These are phyloP conservation scores for Skeletonema costatum DNA, from an alignment of 108 stramenopile genomes.

Conservation along the genomic window DNA sequence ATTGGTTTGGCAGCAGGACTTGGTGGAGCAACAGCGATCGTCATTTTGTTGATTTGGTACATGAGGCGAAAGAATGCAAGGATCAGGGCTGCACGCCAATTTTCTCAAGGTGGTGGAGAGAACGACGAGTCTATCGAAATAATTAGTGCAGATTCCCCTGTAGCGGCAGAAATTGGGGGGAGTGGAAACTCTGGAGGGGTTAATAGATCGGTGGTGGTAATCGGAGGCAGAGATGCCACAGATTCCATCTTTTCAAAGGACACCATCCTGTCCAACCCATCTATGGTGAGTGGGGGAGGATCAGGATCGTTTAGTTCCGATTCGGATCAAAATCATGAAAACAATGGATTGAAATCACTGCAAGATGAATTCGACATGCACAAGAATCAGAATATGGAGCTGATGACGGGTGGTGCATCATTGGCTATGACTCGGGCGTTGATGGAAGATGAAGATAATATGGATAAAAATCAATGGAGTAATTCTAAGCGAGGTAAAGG, in stretches of 20 bases:
- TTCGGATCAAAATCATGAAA: constrained; percentile 49
- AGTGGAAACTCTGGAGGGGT: neutral
- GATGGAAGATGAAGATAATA: constrained; percentile 63
- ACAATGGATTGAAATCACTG: constrained; percentile 26
- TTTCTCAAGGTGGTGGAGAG: neutral
- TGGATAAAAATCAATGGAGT: constrained; percentile 28
- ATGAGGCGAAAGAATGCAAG: constrained; percentile 11
- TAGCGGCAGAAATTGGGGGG: neutral
- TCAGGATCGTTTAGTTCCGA: constrained; percentile 48
- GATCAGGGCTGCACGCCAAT: neutral
- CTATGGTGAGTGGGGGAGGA: constrained; percentile 53
- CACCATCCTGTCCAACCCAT: constrained; percentile 58
- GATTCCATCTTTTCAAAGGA: constrained; percentile 8
- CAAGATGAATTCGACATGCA: constrained; percentile 86
- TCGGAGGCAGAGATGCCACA: neutral
- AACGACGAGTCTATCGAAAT: neutral
- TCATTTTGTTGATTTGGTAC: constrained; percentile 12
- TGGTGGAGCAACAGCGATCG: constrained; percentile 15
- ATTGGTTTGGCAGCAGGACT: constrained; percentile 36
- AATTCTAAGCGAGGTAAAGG: constrained; percentile 47
- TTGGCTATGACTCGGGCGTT: constrained; percentile 76
- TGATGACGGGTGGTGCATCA: constrained; percentile 62
- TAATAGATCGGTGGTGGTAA: neutral
- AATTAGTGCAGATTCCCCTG: neutral
- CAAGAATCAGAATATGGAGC: constrained; percentile 78